These are phyloP conservation scores for Pyrus pyrifolia DNA, from an alignment of 306 rosid species.

Conservation along the genomic window DNA sequence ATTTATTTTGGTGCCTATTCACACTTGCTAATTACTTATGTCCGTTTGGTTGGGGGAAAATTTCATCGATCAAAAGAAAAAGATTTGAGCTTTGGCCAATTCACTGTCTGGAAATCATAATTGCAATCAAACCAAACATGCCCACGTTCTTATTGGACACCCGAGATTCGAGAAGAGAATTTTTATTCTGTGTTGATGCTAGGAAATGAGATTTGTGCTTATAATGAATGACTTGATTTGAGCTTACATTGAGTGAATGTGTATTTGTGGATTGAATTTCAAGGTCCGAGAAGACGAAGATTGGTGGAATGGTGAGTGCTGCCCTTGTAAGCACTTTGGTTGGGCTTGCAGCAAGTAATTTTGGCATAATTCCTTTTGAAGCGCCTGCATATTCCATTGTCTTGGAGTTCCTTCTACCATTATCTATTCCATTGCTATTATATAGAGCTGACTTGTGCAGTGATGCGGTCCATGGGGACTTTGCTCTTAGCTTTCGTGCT, in stretches of 20 bases:
- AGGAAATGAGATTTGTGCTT: background rate
- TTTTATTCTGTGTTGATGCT: background rate
- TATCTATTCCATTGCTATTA: conserved; percentile 52
- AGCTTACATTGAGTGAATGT: background rate
- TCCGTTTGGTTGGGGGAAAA: too few relatives aligned
- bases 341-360: conserved; percentile 64
- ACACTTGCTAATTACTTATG: background rate
- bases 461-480: conserved; percentile 40
- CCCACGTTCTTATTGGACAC: too few relatives aligned
- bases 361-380: conserved; percentile 57
- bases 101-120: too few relatives aligned
- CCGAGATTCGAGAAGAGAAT: background rate
- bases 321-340: conserved; percentile 73
- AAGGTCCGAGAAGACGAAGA: conserved; percentile 52
- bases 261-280: background rate
- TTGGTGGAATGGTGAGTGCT: conserved; percentile 73
- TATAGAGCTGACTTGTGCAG: conserved; percentile 52
- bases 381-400: conserved; percentile 53
- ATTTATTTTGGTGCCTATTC: background rate
- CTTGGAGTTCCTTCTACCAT: conserved; percentile 59
- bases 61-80: too few relatives aligned
- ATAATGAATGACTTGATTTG: background rate
- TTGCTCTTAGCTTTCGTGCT: conserved; percentile 53
- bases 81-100: too few relatives aligned
- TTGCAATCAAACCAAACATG: too few relatives aligned